Conservation (phyloP, 139 green algal species). For the Pleodorina starrii region DNA sequence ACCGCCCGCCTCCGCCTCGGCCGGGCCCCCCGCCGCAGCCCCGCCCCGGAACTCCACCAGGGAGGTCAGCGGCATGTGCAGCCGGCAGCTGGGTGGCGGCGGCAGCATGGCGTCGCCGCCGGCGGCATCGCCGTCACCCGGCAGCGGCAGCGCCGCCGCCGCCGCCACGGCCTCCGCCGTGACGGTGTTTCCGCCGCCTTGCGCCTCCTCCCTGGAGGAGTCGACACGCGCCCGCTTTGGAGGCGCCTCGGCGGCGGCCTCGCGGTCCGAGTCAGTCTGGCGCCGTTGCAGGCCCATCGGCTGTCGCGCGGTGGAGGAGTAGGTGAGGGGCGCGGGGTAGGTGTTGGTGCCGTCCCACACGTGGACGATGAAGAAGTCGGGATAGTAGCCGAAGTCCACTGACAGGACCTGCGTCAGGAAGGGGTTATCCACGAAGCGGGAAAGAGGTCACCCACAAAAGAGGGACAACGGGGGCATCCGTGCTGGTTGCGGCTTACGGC, state of each 20-base stretch:
- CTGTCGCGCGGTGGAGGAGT: neutral
- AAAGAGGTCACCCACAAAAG: no score
- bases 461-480: no score
- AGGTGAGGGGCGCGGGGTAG: neutral
- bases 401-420: slow-evolving; percentile 36
- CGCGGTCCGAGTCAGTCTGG: neutral
- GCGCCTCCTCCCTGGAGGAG: no score
- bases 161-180: neutral
- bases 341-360: slow-evolving; percentile 45
- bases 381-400: slow-evolving; percentile 19
- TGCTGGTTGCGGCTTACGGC: no score
- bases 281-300: neutral
- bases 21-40: neutral
- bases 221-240: neutral
- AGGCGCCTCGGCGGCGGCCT: neutral
- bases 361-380: neutral
- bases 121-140: neutral
- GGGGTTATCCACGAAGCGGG: no score
- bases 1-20: neutral
- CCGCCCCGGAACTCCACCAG: neutral
- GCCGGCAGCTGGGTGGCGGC: neutral
- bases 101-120: neutral
- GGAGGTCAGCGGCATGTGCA: neutral
- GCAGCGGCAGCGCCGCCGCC: neutral
- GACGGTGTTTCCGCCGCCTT: no score